Evolutionary conservation across 2,329 filamentous ascomycete genomes (phyloP).

Genomic region (Coniochaeta sp.): DNA sequence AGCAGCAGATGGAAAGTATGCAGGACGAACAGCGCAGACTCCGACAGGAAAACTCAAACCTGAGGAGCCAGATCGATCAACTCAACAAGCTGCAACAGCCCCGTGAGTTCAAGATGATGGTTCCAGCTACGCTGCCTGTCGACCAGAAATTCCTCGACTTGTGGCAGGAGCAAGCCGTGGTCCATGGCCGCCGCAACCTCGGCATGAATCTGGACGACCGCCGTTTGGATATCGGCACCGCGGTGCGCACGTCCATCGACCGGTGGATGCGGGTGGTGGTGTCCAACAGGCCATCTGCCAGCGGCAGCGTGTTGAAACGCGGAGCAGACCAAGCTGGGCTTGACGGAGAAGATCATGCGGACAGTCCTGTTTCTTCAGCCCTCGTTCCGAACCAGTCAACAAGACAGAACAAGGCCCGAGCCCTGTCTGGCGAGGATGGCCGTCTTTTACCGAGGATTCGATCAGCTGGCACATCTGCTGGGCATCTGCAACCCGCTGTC

Average conservation of each 20-base stretch:
- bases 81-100: conserved; percentile 53
- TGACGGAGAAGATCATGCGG: background rate
- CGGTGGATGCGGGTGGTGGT: conserved; percentile 56
- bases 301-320: conserved; percentile 43
- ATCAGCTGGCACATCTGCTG: background rate
- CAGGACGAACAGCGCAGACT: conserved; percentile 41
- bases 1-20: conserved; percentile 46
- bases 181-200: conserved; percentile 28
- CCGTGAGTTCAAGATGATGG: conserved; percentile 47
- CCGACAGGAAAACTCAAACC: conserved; percentile 49
- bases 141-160: conserved; percentile 40
- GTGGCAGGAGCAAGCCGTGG: conserved; percentile 36
- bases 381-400: background rate
- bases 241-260: conserved; percentile 49
- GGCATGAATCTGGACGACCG: conserved; percentile 44
- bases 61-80: conserved; percentile 53
- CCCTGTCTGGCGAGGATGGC: background rate
- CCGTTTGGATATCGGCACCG: conserved; percentile 41
- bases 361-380: background rate
- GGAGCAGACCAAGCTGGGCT: conserved; percentile 30
- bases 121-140: conserved; percentile 45
- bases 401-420: background rate
- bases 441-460: background rate
- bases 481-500: background rate
- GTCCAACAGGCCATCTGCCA: conserved; percentile 35